A percentile compares a stretch with the other conserved stretches of the same genome.
Conservation (phyloP, 2,329 filamentous ascomycete genomes). For the Curvularia spicifera region DNA sequence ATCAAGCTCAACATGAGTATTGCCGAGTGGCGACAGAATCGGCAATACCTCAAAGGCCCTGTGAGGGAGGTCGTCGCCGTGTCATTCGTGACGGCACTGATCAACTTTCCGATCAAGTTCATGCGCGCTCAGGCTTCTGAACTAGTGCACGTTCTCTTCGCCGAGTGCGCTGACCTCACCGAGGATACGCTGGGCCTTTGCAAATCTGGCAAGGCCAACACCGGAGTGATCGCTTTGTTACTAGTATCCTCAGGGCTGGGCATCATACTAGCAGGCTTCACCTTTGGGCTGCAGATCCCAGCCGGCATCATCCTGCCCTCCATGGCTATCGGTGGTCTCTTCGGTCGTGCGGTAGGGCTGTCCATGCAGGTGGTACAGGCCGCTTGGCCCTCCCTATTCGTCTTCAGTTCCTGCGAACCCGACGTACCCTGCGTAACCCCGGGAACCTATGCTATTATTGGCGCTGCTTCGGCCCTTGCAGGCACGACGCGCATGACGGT, state of each 20-base stretch:
- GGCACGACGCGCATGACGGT: constrained; percentile 96
- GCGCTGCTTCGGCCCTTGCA: constrained; percentile 90
- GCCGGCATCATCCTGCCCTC: constrained; percentile 95
- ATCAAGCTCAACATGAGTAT: constrained; percentile 93
- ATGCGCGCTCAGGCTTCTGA: constrained; percentile 93
- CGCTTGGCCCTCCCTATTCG: constrained; percentile 75
- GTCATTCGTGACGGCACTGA: constrained; percentile 79
- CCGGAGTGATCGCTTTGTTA: constrained; percentile 80
- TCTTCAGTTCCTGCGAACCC: constrained; percentile 81
- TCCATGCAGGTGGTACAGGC: constrained; percentile 87
- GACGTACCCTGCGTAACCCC: constrained; percentile 89
- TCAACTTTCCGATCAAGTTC: constrained; percentile 96
- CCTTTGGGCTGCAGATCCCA: constrained; percentile 92
- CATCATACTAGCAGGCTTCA: constrained; percentile 83
- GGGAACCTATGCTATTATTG: constrained; percentile 95
- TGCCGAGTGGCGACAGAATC: constrained; percentile 76
- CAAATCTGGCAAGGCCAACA: constrained; percentile 81
- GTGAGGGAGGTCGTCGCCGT: constrained; percentile 81
- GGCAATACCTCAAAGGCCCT: constrained; percentile 71
- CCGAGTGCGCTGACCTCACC: constrained; percentile 81
- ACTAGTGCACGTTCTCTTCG: constrained; percentile 88
- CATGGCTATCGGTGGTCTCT: constrained; percentile 92
- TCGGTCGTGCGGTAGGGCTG: constrained; percentile 87
- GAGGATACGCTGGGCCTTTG: constrained; percentile 92
- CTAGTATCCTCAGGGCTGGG: constrained; percentile 82